Evolutionary conservation across 495 filamentous ascomycete genomes (phyloP).

Genomic region (Ramalina peruviana): DNA sequence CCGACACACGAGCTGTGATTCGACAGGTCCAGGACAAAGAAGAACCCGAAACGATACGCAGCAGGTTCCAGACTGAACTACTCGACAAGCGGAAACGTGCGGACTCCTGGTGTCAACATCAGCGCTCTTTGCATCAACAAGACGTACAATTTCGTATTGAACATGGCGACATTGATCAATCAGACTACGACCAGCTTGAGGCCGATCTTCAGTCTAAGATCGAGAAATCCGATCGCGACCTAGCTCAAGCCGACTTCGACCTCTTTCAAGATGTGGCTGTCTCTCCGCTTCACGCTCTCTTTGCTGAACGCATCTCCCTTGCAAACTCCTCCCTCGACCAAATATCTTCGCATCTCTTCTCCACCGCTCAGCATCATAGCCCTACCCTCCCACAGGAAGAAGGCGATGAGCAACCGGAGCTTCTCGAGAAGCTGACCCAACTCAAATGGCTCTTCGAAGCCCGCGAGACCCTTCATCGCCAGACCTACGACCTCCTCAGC

Average conservation of each 20-base stretch:
- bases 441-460: slow-evolving; percentile 97
- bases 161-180: slow-evolving; percentile 60
- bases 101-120: slow-evolving; percentile 29
- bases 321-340: slow-evolving; percentile 24
- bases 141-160: slow-evolving; percentile 65
- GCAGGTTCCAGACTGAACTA: slow-evolving; percentile 35
- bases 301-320: slow-evolving; percentile 32
- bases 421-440: slow-evolving; percentile 84
- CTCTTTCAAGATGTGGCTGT: slow-evolving; percentile 61
- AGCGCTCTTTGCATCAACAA: slow-evolving; percentile 34
- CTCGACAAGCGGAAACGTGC: slow-evolving; percentile 26
- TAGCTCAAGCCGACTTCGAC: slow-evolving; percentile 61
- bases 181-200: slow-evolving; percentile 68
- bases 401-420: slow-evolving; percentile 86
- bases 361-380: slow-evolving; percentile 53
- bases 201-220: slow-evolving; percentile 50
- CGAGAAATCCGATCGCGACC: slow-evolving; percentile 41
- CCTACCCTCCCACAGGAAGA: slow-evolving; percentile 83
- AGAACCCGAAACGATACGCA: slow-evolving; percentile 54
- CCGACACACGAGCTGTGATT: slow-evolving; percentile 59
- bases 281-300: slow-evolving; percentile 59
- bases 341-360: slow-evolving; percentile 54
- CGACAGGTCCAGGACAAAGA: slow-evolving; percentile 62
- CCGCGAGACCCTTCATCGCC: slow-evolving; percentile 69
- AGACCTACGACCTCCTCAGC: slow-evolving; percentile 67